These are phyloP conservation scores for Venturia asperata DNA, from an alignment of 2,329 filamentous ascomycete genomes.

Conservation along the genomic window DNA sequence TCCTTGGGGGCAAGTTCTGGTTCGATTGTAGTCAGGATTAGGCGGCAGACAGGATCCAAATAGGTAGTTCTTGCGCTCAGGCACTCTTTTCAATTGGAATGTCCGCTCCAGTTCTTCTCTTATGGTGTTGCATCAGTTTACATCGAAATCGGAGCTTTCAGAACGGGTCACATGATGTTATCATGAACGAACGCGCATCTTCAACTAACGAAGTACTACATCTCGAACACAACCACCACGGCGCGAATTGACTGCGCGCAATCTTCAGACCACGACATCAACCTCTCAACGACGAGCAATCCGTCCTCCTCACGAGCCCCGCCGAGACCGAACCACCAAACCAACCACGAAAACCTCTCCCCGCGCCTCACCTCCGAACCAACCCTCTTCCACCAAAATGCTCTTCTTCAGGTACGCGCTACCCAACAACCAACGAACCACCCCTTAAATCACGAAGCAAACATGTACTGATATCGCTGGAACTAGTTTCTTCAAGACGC, in stretches of 20 bases:
- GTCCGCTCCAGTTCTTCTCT: not conserved
- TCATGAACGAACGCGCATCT: not conserved
- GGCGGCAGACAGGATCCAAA: not conserved
- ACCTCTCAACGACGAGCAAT: not conserved
- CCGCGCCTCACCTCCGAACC: not conserved
- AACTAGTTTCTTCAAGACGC: slow-evolving; percentile 56
- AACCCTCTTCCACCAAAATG: slow-evolving; percentile 12
- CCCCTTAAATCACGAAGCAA: not conserved
- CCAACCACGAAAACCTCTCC: not conserved
- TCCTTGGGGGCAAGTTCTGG: not conserved
- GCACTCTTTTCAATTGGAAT: not conserved
- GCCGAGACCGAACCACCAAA: not conserved
- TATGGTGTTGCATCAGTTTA: no score
- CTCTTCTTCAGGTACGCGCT: slow-evolving; percentile 19
- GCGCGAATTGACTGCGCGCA: not conserved
- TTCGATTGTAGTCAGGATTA: not conserved
- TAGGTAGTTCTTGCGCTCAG: not conserved
- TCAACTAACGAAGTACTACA: not conserved
- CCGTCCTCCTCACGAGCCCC: not conserved
- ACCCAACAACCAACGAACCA: not conserved
- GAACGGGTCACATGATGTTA: not conserved
- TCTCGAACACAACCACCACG: not conserved
- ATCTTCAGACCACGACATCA: not conserved
- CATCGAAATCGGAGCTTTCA: not conserved
- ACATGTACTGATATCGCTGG: not conserved